A percentile compares a stretch with the other conserved stretches of the same genome.
Evolutionary conservation across 306 rosid genomes (phyloP).

Genomic region (Sicyos baderoa): DNA sequence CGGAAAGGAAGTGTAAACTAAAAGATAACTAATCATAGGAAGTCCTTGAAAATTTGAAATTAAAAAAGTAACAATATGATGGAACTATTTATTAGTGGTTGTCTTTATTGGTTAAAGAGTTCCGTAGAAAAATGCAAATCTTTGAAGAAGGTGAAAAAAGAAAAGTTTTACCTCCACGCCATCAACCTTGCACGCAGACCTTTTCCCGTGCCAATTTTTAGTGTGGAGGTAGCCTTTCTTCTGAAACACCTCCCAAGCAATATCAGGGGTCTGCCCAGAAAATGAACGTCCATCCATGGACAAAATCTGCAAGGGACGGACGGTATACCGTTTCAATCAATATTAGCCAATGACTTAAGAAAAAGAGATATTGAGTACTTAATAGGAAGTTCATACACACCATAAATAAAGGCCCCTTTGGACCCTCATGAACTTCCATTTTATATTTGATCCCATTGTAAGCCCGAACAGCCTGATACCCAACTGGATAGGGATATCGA

Average conservation of each 20-base stretch:
- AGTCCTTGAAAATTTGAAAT: neutral
- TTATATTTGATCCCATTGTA: conserved; percentile 53
- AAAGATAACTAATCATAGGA: neutral
- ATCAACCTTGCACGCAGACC: conserved; percentile 65
- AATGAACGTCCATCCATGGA: conserved; percentile 55
- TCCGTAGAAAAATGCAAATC: neutral
- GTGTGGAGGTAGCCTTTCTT: conserved; percentile 44
- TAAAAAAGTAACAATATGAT: neutral
- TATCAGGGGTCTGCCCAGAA: conserved; percentile 82
- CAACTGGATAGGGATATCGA: conserved; percentile 85
- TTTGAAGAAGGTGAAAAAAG: neutral
- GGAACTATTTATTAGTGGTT: neutral
- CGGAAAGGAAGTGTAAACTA: neutral
- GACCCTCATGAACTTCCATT: conserved; percentile 76
- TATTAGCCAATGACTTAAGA: conserved; percentile 21
- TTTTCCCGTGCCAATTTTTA: conserved; percentile 74
- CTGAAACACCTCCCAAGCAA: conserved; percentile 71
- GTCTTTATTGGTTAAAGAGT: neutral
- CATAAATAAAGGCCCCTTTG: conserved; percentile 66
- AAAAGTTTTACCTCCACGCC: conserved; percentile 67
- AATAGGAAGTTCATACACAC: conserved; percentile 36
- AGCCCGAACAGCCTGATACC: conserved; percentile 59
- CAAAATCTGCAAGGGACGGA: conserved; percentile 39
- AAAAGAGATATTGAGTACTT: conserved; percentile 10
- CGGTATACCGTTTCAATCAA: conserved; percentile 5